These are phyloP conservation scores for Apiotrichum mycotoxinovorans DNA, from an alignment of 1,284 basidiomycete genomes.

Conservation along the genomic window DNA sequence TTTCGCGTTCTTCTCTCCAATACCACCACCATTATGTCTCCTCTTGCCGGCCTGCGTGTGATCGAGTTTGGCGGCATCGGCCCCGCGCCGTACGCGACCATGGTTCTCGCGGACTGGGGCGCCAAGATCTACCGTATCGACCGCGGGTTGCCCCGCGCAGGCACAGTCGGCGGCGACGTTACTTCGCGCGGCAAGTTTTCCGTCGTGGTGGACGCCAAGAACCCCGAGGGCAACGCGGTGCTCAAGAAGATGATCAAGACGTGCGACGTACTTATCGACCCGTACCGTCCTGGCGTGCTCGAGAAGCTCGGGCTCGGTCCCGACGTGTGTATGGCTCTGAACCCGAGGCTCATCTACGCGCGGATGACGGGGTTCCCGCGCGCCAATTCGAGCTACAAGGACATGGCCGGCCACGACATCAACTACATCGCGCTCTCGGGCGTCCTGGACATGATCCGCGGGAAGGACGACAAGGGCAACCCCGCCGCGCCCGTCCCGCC, in stretches of 20 bases:
- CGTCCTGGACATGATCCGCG: constrained; percentile 15
- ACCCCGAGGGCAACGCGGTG: constrained; percentile 1
- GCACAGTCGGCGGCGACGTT: constrained; percentile 3
- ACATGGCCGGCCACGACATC: constrained; percentile 23
- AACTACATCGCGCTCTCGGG: constrained; percentile 22
- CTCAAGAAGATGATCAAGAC: constrained; percentile 5
- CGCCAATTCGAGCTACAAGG: constrained; percentile 2
- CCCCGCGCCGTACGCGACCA: constrained; percentile 14
- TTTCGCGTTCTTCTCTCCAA: background rate
- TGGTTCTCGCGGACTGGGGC: constrained; percentile 19
- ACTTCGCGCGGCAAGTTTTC: constrained; percentile 11
- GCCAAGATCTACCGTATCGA: constrained; percentile 15
- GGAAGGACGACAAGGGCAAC: constrained; percentile 3
- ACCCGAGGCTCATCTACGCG: constrained; percentile 20
- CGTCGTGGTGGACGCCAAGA: constrained; percentile 15
- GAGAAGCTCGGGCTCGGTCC: constrained; percentile 20
- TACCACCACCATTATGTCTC: background rate
- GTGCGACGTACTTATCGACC: constrained; percentile 20
- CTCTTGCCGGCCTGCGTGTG: constrained; percentile 3
- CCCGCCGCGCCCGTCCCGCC: constrained; percentile 9
- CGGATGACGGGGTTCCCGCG: constrained; percentile 20
- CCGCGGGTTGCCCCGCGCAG: constrained; percentile 4
- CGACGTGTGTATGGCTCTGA: background rate
- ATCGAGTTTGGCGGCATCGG: constrained; percentile 13
- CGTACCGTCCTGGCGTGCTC: constrained; percentile 21